Evolutionary conservation across 169 alveolate species (phyloP).

Genomic region (Cryptosporidium meleagridis): DNA sequence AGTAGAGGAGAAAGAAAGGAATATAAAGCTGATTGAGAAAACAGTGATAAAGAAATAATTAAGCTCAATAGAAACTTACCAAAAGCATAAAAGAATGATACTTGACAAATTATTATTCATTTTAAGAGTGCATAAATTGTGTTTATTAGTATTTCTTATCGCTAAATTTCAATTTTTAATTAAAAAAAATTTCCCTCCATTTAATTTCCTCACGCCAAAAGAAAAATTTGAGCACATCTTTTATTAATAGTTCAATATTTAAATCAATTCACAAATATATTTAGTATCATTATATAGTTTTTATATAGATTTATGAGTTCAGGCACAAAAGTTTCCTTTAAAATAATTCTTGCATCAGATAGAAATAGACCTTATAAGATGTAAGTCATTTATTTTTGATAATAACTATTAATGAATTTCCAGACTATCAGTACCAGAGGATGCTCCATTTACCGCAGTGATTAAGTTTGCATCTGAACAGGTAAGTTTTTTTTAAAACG

Average conservation of each 20-base stretch:
- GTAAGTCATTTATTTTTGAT: conserved; percentile 11
- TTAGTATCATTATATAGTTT: not conserved
- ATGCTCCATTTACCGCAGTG: conserved; percentile 89
- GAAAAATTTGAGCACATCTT: not conserved
- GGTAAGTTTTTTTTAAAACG: conserved; percentile 69
- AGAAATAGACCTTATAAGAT: conserved; percentile 46
- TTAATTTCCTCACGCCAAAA: not conserved
- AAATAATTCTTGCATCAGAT: conserved; percentile 39
- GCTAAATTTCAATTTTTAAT: not conserved
- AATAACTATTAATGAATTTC: not conserved
- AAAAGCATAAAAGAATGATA: not conserved
- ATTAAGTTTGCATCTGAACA: conserved; percentile 87
- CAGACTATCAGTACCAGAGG: conserved; percentile 84
- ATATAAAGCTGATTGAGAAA: not conserved
- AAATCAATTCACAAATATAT: not conserved
- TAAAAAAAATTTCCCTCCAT: conserved; percentile 16
- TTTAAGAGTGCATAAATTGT: not conserved
- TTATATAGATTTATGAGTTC: conserved; percentile 24
- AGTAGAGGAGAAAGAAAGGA: not conserved
- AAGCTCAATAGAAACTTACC: not conserved
- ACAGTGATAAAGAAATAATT: not conserved
- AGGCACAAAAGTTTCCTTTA: conserved; percentile 46
- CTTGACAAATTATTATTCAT: not conserved
- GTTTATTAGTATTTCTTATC: not conserved
- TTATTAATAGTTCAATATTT: not conserved